These are phyloP conservation scores for Debaryomycetaceae sp. DNA, from an alignment of 1,139 yeast species.

Conservation along the genomic window DNA sequence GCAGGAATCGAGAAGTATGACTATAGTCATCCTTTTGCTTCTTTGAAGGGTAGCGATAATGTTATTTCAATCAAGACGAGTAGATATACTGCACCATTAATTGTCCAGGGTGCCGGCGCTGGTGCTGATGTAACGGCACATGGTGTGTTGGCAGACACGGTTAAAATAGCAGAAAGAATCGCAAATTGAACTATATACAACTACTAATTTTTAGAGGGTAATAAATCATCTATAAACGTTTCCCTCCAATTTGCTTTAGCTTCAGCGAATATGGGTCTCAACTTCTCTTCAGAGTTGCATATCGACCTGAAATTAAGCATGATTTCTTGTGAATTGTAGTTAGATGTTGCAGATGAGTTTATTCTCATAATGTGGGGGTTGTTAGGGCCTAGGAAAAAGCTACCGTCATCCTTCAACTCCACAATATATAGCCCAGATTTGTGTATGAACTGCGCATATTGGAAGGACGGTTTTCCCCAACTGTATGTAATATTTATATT, in stretches of 20 bases:
- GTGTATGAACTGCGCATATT: conserved; percentile 87
- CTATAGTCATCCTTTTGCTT: conserved; percentile 90
- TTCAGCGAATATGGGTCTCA: conserved; percentile 53
- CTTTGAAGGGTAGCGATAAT: conserved; percentile 93
- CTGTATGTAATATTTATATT: conserved; percentile 66
- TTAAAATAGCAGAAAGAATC: conserved; percentile 86
- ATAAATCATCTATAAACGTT: conserved; percentile 17
- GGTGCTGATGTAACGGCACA: conserved; percentile 99
- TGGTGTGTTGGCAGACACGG: conserved; percentile 91
- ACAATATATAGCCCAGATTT: conserved; percentile 85
- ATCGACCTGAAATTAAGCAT: conserved; percentile 65
- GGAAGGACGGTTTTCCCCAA: conserved; percentile 87
- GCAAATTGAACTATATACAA: conserved; percentile 27
- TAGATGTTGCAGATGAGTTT: conserved; percentile 33
- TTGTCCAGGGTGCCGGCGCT: conserved; percentile 98
- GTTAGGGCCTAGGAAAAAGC: conserved; percentile 76
- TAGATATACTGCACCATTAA: conserved; percentile 89
- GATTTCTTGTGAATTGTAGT: conserved; percentile 62
- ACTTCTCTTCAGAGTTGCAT: conserved; percentile 49
- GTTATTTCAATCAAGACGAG: conserved; percentile 88
- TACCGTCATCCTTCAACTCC: conserved; percentile 80
- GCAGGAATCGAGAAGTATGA: conserved; percentile 88
- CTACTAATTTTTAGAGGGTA: conserved; percentile 10
- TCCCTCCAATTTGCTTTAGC: conserved; percentile 52
- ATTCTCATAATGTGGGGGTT: conserved; percentile 69